Conservation (phyloP, 2,329 filamentous ascomycete species). For the Colletotrichum eleusines region DNA sequence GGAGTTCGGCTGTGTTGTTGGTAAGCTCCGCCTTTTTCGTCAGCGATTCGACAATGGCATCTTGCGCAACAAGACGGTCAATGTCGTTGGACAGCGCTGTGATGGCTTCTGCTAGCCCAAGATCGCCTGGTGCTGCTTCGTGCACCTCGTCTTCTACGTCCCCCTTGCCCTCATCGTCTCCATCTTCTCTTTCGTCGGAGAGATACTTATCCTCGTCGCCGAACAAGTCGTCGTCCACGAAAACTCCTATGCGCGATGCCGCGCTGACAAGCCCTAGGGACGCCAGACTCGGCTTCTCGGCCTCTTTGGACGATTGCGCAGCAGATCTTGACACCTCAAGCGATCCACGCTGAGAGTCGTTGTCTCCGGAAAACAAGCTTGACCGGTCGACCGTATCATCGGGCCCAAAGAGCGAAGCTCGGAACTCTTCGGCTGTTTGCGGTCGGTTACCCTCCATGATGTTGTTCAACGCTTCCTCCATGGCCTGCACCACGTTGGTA, state of each 20-base stretch:
- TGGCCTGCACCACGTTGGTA: constrained; percentile 86
- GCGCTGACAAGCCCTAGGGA: constrained; percentile 92
- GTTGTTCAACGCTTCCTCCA: constrained; percentile 91
- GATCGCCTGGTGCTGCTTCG: constrained; percentile 92
- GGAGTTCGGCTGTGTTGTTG: constrained; percentile 93
- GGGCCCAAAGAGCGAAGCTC: constrained; percentile 75
- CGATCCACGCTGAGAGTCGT: constrained; percentile 72
- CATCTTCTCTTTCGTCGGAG: constrained; percentile 86
- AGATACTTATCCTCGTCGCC: constrained; percentile 87
- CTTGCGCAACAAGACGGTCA: constrained; percentile 87
- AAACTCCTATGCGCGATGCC: constrained; percentile 89
- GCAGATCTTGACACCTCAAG: constrained; percentile 62
- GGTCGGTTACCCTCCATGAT: constrained; percentile 83
- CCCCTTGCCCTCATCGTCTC: constrained; percentile 66
- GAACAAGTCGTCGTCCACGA: constrained; percentile 93
- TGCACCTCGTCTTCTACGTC: constrained; percentile 86
- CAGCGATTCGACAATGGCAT: constrained; percentile 90
- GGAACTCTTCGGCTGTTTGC: constrained; percentile 72
- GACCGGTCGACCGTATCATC: constrained; percentile 58
- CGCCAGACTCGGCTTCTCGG: constrained; percentile 85
- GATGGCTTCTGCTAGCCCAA: constrained; percentile 94
- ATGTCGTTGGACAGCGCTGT: constrained; percentile 89
- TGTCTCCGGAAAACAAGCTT: constrained; percentile 67
- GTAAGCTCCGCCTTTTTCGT: constrained; percentile 95
- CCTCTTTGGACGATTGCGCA: constrained; percentile 55